Evolutionary conservation across 164 flowering plant genomes (phyloP).

Genomic region (Malania oleifera): DNA sequence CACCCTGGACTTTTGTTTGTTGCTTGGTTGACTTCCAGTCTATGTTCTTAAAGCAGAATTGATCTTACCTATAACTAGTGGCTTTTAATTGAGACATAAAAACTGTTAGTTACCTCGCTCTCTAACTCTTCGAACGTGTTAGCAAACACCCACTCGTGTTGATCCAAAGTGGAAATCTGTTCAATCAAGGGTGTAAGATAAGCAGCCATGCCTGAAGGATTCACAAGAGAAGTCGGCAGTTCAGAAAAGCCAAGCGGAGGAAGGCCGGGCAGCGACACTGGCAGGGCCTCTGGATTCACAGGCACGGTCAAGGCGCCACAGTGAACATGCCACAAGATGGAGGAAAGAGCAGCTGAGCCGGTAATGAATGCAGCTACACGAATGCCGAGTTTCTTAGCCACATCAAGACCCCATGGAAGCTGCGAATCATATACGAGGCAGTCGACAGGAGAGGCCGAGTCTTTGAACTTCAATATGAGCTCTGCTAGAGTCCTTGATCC

Average conservation of each 20-base stretch:
- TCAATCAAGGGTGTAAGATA: conserved; percentile 19
- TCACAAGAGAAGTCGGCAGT: conserved; percentile 17
- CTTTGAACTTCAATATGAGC: conserved; percentile 11
- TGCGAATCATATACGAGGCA: conserved; percentile 22
- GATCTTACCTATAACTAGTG: no score
- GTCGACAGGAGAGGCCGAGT: conserved; percentile 11
- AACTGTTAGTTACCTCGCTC: conserved; percentile 14
- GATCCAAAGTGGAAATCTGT: conserved; percentile 6
- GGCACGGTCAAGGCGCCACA: conserved; percentile 18
- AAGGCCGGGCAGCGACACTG: conserved; percentile 15
- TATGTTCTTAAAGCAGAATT: no score
- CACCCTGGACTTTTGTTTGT: no score
- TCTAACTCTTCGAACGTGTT: conserved; percentile 23
- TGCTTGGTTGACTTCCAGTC: no score
- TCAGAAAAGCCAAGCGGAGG: conserved; percentile 15
- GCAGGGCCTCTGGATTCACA: conserved; percentile 1
- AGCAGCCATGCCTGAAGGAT: conserved; percentile 11
- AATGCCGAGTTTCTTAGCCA: conserved; percentile 13
- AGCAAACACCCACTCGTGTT: conserved; percentile 20
- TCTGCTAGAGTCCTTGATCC: conserved; percentile 23
- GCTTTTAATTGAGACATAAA: not conserved
- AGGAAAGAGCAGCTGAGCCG: conserved; percentile 15
- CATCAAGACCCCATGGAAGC: conserved; percentile 23
- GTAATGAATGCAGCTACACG: conserved; percentile 18
- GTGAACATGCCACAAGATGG: conserved; percentile 13